Percentiles rank a stretch among this genome's conserved stretches.
phyloP scores from a whole-genome alignment of 768 basidiomycete genomes.

The Rhizopogon sp. region DNA sequence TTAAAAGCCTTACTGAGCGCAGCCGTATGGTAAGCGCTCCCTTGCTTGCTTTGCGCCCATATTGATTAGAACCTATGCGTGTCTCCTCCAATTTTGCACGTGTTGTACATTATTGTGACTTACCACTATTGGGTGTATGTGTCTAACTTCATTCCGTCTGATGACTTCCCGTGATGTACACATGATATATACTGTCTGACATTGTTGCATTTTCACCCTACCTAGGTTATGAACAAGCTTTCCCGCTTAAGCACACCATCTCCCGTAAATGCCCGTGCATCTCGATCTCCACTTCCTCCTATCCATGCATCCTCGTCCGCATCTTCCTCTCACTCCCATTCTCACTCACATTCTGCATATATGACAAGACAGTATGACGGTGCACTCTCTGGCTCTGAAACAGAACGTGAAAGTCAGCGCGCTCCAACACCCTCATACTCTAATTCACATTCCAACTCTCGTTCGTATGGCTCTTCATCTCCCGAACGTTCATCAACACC shows the following conservation, averaged over 20 bases:
- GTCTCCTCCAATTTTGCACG: conserved; percentile 25
- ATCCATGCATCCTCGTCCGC: conserved; percentile 28
- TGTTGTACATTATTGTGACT: conserved; percentile 19
- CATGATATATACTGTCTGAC: conserved; percentile 15
- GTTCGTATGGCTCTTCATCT: conserved; percentile 32
- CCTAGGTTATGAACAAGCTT: conserved; percentile 66
- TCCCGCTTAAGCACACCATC: conserved; percentile 56
- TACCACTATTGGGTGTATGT: neutral
- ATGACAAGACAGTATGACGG: conserved; percentile 28
- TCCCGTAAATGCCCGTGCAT: conserved; percentile 33
- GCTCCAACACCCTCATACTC: conserved; percentile 26
- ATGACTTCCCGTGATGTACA: neutral
- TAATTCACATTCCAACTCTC: conserved; percentile 23
- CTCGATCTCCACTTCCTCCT: conserved; percentile 32
- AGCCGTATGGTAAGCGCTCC: conserved; percentile 60
- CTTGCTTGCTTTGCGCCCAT: conserved; percentile 14
- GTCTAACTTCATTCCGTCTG: conserved; percentile 3
- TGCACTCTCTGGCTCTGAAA: conserved; percentile 71
- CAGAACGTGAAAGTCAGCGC: conserved; percentile 61
- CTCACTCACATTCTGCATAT: conserved; percentile 23
- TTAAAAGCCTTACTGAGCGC: conserved; percentile 63
- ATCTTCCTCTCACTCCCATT: conserved; percentile 27
- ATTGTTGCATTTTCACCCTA: neutral
- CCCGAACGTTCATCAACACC: conserved; percentile 34
- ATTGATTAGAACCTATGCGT: conserved; percentile 18